Evolutionary conservation across 352 stramenopile species (phyloP).

Genomic region (Globisporangium spinosum): DNA sequence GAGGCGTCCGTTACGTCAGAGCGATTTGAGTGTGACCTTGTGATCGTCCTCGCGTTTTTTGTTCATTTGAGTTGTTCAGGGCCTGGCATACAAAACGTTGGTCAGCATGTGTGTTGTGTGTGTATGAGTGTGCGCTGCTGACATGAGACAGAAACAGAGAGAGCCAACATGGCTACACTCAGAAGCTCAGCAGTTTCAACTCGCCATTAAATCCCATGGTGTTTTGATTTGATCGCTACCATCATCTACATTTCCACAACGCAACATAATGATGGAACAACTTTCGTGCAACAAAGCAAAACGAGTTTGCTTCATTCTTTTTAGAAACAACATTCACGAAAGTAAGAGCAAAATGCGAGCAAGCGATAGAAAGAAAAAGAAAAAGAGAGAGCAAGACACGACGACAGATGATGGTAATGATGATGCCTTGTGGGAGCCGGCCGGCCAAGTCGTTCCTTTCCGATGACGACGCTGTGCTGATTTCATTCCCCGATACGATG

Average conservation of each 20-base stretch:
- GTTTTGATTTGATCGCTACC: background rate
- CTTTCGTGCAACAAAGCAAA: constrained; percentile 6
- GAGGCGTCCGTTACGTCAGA: background rate
- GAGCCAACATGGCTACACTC: background rate
- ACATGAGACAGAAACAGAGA: background rate
- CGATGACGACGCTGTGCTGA: background rate
- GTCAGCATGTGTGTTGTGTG: background rate
- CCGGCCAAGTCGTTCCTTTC: background rate
- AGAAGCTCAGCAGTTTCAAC: background rate
- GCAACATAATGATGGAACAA: background rate
- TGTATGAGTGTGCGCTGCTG: background rate
- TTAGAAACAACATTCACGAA: constrained; percentile 9
- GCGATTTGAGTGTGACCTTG: background rate
- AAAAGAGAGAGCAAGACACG: background rate
- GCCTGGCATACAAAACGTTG: background rate
- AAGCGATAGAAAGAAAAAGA: constrained; percentile 9
- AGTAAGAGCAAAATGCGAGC: constrained; percentile 12
- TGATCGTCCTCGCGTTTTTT: background rate
- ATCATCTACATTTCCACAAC: background rate
- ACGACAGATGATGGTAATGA: constrained; percentile 1
- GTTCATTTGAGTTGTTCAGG: background rate
- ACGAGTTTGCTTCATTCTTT: constrained; percentile 5
- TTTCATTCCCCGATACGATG: background rate
- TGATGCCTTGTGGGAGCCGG: background rate
- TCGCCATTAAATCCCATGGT: background rate